Percentiles rank a stretch among this genome's conserved stretches.
phyloP scores from a whole-genome alignment of 129 eudicot species.

The Flaveria linearis region DNA sequence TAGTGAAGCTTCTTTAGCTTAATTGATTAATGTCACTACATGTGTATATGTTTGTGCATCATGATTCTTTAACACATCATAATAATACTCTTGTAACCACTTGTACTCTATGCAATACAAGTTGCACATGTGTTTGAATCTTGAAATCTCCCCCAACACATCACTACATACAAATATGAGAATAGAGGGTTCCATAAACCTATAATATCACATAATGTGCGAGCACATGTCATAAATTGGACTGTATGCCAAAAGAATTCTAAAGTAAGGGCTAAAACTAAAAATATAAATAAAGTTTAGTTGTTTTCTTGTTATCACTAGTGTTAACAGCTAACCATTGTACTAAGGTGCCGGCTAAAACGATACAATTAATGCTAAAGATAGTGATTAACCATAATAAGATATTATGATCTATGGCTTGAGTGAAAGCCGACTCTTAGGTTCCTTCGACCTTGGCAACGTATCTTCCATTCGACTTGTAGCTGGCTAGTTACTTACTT shows the following conservation, averaged over 20 bases:
- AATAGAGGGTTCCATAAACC: not conserved
- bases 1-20: conserved; percentile 41
- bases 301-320: conserved; percentile 40
- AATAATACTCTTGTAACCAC: not conserved
- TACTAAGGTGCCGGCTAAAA: conserved; percentile 43
- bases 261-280: conserved; percentile 31
- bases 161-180: not conserved
- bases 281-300: conserved; percentile 19
- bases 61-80: conserved; percentile 23
- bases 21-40: conserved; percentile 36
- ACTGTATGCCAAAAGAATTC: conserved; percentile 31
- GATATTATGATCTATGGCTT: conserved; percentile 25
- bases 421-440: conserved; percentile 27
- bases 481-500: not conserved
- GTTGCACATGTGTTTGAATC: not conserved
- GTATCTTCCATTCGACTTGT: conserved; percentile 2
- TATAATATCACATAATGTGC: conserved; percentile 35
- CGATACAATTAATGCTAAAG: conserved; percentile 45
- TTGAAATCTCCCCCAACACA: conserved; percentile 5
- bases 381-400: conserved; percentile 29
- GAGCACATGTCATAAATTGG: conserved; percentile 45
- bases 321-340: conserved; percentile 47
- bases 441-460: conserved; percentile 1
- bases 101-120: conserved; percentile 13
- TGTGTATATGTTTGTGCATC: conserved; percentile 42